Evolutionary conservation across 2,329 filamentous ascomycete species (phyloP), one percentile per base, ranked within the genome.

Genomic region (Aureobasidium mangrovei): DNA sequence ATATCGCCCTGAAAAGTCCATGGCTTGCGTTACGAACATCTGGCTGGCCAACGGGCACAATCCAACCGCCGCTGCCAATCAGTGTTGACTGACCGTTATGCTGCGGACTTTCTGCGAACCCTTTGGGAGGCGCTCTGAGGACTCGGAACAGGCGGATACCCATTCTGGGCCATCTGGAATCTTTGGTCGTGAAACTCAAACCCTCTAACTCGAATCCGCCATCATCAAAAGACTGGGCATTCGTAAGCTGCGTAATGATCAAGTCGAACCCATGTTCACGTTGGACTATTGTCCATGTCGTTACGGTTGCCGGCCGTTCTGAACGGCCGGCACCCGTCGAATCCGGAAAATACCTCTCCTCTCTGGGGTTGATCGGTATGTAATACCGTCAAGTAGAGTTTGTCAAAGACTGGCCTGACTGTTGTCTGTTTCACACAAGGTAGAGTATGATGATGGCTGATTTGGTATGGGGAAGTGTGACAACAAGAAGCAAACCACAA

Each of bases 1-100:
- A 51, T 51, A 51, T 24, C 39, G 9, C 29, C 29, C 8, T 26
- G 38, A 26, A 18, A 12, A 18, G 31, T 42, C 28, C 38, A 51
- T 41, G 47, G 49, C 40, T 53, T 53, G 40, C 49, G 29, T 43
- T 44, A 32, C 12, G 39, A 53, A 24, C 44, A 32, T 28, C 39
- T 53, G 49, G 49, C 49, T 53, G 31, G n/a, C 40, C 49, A 53
- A 53, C 49, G 49, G 48, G 49, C 33, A 43, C 39, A 12, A 53
- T 38, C 28, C 36, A 41, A 52, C 28, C 47, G 47, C 47, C 39
- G 47, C 38, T 53, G 49, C 32, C 49, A 53, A 53, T 53, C 49
- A 40, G 18, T 26, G 12, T 38, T 38, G 49, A 53, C 49, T 44
- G 49, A 26, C 49, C 49, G 49, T 53, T 49, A 36, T 48, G 35